phyloP scores from a whole-genome alignment of 768 basidiomycete genomes.

The Mycena metata region DNA sequence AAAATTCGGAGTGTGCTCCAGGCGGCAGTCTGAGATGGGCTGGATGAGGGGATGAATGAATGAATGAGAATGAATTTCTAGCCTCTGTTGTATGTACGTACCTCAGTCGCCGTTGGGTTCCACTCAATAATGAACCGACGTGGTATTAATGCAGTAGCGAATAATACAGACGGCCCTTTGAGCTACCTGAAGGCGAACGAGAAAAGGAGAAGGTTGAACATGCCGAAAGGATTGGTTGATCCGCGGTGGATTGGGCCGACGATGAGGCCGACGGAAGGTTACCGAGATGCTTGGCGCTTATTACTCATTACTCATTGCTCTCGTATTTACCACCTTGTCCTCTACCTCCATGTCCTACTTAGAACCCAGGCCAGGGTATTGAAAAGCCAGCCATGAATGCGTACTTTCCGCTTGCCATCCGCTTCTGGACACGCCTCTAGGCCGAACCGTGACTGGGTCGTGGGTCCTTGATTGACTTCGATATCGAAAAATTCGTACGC shows the following conservation, averaged over 20 bases:
- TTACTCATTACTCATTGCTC: not conserved
- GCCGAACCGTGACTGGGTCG: not conserved
- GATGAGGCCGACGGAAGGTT: constrained; percentile 3
- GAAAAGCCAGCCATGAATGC: not conserved
- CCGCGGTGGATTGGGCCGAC: not conserved
- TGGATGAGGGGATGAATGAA: too few species aligned
- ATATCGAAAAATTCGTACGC: constrained; percentile 8
- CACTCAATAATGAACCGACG: too few species aligned
- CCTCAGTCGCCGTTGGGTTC: too few species aligned
- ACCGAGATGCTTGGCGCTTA: constrained; percentile 19
- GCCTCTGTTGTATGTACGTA: too few species aligned
- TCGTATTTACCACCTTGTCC: not conserved
- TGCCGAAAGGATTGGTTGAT: constrained; percentile 14
- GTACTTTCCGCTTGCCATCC: not conserved
- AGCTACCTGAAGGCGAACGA: too few species aligned
- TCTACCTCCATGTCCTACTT: constrained; percentile 11
- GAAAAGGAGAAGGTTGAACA: constrained; percentile 8
- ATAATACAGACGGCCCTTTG: too few species aligned
- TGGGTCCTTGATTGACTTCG: constrained; percentile 22
- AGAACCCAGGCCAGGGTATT: not conserved
- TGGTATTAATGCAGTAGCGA: too few species aligned
- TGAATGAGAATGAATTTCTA: too few species aligned
- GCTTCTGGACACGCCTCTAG: constrained; percentile 4
- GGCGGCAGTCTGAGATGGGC: constrained; percentile 13
- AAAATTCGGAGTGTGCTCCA: not conserved